These are phyloP conservation scores for Terana coerulea DNA, from an alignment of 768 basidiomycete genomes.

Conservation along the genomic window DNA sequence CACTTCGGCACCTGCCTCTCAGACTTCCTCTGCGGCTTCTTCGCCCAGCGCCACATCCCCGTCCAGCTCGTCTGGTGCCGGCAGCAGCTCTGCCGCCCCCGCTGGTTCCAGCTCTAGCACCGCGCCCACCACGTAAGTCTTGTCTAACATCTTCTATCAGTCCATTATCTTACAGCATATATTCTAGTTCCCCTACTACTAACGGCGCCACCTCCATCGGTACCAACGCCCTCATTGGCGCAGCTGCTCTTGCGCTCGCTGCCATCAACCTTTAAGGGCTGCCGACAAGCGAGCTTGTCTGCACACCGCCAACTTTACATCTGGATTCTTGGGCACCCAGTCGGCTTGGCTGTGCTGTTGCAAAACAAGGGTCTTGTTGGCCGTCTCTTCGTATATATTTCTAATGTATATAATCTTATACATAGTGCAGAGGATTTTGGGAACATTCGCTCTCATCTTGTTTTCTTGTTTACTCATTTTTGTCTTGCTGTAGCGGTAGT, in stretches of 20 bases:
- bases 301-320: background rate
- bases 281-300: background rate
- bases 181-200: slow-evolving; percentile 8
- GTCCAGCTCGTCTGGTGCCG: background rate
- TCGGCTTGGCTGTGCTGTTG: background rate
- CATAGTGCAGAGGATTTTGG: background rate
- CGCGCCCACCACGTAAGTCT: slow-evolving; percentile 6
- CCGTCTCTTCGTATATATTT: background rate
- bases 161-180: background rate
- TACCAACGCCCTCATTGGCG: slow-evolving; percentile 35
- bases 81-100: slow-evolving; percentile 1
- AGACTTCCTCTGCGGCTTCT: slow-evolving; percentile 6
- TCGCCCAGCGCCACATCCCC: background rate
- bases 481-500: background rate
- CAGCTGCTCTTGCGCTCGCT: slow-evolving; percentile 41
- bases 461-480: background rate
- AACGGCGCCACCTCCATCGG: slow-evolving; percentile 26
- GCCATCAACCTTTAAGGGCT: slow-evolving; percentile 40
- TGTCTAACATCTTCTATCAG: background rate
- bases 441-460: background rate
- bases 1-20: slow-evolving; percentile 17
- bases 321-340: background rate
- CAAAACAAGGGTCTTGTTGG: background rate
- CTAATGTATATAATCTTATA: background rate
- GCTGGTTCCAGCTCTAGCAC: background rate